phyloP scores from a whole-genome alignment of 2,329 filamentous ascomycete species.

The Fusarium heterosporum region DNA sequence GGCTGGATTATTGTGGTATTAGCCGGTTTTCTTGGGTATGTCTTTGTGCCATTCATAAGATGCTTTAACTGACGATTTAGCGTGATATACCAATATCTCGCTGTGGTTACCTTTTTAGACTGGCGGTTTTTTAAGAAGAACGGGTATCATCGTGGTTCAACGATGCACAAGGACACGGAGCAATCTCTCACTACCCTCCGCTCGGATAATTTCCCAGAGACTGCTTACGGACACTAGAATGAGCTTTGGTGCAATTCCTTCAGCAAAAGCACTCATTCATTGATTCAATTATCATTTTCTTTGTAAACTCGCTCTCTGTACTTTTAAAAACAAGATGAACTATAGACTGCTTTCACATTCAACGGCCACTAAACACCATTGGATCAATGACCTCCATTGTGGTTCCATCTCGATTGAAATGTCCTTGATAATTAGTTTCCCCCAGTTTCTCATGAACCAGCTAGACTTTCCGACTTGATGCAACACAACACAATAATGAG shows the following conservation, averaged over 20 bases:
- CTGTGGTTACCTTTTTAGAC: conserved; percentile 6
- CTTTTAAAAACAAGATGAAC: not conserved
- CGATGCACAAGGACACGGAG: not conserved
- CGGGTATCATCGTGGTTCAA: not conserved
- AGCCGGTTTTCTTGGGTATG: conserved; percentile 8
- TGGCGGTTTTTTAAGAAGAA: conserved; percentile 19
- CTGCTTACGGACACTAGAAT: not conserved
- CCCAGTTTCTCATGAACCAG: conserved; percentile 38
- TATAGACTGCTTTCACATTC: not conserved
- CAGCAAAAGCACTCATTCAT: not conserved
- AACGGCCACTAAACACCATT: conserved; percentile 31
- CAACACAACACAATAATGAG: conserved; percentile 34
- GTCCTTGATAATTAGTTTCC: conserved; percentile 12
- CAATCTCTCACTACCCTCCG: not conserved
- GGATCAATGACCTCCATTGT: conserved; percentile 4
- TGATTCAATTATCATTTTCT: conserved; percentile 56
- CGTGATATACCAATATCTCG: conserved; percentile 4
- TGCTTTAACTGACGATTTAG: not conserved
- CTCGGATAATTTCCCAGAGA: not conserved
- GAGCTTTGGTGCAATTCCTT: not conserved
- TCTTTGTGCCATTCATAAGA: accelerated
- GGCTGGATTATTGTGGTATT: conserved; percentile 4
- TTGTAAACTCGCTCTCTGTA: not conserved
- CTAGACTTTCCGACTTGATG: conserved; percentile 11
- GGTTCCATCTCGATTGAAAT: conserved; percentile 15